Conservation (phyloP, 1,284 basidiomycete genomes). For the Kwoniella shivajii region DNA sequence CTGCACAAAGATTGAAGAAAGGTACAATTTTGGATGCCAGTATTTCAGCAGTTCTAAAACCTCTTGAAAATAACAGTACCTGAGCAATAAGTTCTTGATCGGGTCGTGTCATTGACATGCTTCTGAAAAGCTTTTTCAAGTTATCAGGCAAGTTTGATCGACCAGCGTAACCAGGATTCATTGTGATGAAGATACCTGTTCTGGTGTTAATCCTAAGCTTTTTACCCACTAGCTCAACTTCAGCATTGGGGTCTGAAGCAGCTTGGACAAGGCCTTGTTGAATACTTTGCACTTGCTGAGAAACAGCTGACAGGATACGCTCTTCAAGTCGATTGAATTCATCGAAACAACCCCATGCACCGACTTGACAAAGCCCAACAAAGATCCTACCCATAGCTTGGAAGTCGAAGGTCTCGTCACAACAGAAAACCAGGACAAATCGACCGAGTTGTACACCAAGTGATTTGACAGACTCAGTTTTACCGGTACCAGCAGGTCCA, state of each 20-base stretch:
- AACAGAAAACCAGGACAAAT: slow-evolving; percentile 98
- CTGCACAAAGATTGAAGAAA: slow-evolving; percentile 97
- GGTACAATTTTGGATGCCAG: slow-evolving; percentile 97
- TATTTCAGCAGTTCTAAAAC: slow-evolving; percentile 94
- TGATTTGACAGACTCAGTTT: slow-evolving; percentile 99
- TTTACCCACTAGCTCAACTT: slow-evolving; percentile 97
- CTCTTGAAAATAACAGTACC: slow-evolving; percentile 99
- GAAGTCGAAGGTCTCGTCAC: slow-evolving; percentile 99
- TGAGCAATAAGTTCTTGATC: slow-evolving; percentile 98
- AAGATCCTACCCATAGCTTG: slow-evolving; percentile 99
- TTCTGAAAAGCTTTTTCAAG: slow-evolving; percentile 65
- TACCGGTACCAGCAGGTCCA: slow-evolving; percentile 98
- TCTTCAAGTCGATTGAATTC: slow-evolving; percentile 98
- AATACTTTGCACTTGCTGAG: slow-evolving; percentile 98
- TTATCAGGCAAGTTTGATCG: slow-evolving; percentile 97
- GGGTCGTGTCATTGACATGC: slow-evolving; percentile 98
- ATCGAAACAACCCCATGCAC: slow-evolving; percentile 98
- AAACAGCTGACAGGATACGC: slow-evolving; percentile 95
- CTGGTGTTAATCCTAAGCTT: slow-evolving; percentile 89
- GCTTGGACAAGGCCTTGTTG: slow-evolving; percentile 88
- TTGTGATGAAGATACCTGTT: slow-evolving; percentile 96
- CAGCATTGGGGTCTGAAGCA: slow-evolving; percentile 76
- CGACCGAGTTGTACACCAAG: slow-evolving; percentile 96
- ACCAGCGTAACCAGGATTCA: slow-evolving; percentile 95
- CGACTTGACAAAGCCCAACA: slow-evolving; percentile 96